phyloP scores from a whole-genome alignment of 75 land plant genomes.

The Ceratopteris richardii region DNA sequence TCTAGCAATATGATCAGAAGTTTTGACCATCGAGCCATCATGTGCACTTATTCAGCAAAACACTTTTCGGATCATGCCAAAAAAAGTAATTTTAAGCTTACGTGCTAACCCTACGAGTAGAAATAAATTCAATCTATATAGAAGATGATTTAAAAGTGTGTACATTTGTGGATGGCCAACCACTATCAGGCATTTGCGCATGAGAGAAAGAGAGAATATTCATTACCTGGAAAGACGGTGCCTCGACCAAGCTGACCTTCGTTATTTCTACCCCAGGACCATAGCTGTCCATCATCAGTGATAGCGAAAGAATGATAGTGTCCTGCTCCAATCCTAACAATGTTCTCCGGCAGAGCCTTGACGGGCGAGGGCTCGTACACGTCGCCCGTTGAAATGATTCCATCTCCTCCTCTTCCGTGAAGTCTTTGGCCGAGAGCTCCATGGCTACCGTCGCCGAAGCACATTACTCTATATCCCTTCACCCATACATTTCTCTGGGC shows the following conservation, averaged over 20 bases:
- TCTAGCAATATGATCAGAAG: no score
- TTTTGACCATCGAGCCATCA: no score
- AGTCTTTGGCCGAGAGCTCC: constrained; percentile 94
- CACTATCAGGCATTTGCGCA: no score
- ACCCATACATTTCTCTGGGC: no score
- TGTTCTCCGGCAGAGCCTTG: constrained; percentile 41
- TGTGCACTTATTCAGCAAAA: no score
- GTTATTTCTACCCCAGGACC: constrained; percentile 89
- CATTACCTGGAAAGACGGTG: neutral
- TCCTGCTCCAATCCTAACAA: constrained; percentile 53
- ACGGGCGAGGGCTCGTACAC: constrained; percentile 67
- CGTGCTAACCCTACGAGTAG: no score
- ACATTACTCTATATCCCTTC: constrained; percentile 35
- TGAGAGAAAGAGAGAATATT: no score
- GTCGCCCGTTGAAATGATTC: constrained; percentile 34
- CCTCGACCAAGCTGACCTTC: constrained; percentile 88
- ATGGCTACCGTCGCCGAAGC: constrained; percentile 86
- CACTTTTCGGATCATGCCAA: no score
- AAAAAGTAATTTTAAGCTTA: no score
- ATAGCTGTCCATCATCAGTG: constrained; percentile 46
- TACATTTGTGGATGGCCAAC: no score
- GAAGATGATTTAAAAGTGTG: no score
- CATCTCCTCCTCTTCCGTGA: constrained; percentile 12
- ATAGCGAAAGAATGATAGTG: constrained; percentile 95
- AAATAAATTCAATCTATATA: no score